Evolutionary conservation across 345 rosid genomes (phyloP).

Genomic region (Triadica sebifera): DNA sequence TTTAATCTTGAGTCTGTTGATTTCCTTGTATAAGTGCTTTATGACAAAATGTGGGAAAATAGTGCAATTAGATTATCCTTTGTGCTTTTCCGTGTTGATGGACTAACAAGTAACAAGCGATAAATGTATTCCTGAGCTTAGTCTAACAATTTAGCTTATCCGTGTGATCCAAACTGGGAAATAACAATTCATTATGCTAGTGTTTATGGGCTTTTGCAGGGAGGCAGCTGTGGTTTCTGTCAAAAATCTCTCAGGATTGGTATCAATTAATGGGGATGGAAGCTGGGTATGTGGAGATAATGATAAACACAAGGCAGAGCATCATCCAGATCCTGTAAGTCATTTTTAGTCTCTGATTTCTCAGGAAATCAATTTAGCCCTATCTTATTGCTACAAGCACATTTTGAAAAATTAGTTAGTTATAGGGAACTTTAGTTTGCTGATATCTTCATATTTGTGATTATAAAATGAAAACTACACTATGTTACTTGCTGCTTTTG

Average conservation of each 20-base stretch:
- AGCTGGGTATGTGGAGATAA: slow-evolving; percentile 66
- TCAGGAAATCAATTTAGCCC: not conserved
- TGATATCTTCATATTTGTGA: not conserved
- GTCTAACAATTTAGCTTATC: not conserved
- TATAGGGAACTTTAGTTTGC: not conserved
- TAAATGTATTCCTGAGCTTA: not conserved
- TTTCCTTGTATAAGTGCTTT: not conserved
- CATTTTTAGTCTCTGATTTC: slow-evolving; percentile 5
- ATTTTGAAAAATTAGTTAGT: not conserved
- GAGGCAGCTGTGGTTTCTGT: slow-evolving; percentile 73
- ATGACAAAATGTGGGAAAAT: not conserved
- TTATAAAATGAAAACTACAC: not conserved
- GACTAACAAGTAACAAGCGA: not conserved
- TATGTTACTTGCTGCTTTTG: not conserved
- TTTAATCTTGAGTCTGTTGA: not conserved
- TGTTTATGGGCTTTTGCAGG: slow-evolving; percentile 33
- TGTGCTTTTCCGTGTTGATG: not conserved
- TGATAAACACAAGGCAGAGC: slow-evolving; percentile 37
- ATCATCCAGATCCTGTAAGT: slow-evolving; percentile 72
- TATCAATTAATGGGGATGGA: slow-evolving; percentile 60
- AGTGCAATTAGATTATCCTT: not conserved
- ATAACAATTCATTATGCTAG: not conserved
- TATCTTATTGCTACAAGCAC: not conserved
- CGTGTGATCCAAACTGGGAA: not conserved
- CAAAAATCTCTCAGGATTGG: slow-evolving; percentile 68